phyloP scores from a whole-genome alignment of 2,329 filamentous ascomycete species.

The Juglanconis oblonga region DNA sequence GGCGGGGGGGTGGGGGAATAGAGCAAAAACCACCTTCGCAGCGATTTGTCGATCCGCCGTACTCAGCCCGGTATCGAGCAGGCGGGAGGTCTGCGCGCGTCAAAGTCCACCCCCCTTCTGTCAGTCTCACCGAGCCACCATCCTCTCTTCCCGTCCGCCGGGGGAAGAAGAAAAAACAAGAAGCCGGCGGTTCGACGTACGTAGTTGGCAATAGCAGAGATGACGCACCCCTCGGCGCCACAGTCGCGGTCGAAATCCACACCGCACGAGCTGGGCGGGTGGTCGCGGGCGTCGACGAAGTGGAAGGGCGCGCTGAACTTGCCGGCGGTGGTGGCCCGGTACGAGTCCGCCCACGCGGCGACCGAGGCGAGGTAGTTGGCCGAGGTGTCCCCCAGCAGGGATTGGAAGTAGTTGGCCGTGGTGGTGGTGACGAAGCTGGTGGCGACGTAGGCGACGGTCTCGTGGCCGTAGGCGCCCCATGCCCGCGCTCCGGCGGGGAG shows the following conservation, averaged over 20 bases:
- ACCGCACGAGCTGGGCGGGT: slow-evolving; percentile 44
- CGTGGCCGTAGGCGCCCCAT: slow-evolving; percentile 47
- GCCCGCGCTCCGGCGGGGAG: slow-evolving; percentile 21
- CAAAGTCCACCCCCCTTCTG: neutral
- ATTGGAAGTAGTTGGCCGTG: slow-evolving; percentile 41
- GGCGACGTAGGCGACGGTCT: slow-evolving; percentile 52
- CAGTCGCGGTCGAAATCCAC: slow-evolving; percentile 43
- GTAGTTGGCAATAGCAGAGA: slow-evolving; percentile 39
- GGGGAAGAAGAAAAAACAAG: too few relatives aligned
- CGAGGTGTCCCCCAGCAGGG: slow-evolving; percentile 41
- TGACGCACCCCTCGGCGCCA: slow-evolving; percentile 40
- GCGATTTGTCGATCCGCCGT: slow-evolving; percentile 31
- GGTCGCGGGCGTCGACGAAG: slow-evolving; percentile 53
- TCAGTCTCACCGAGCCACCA: neutral
- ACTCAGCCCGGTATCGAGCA: slow-evolving; percentile 26
- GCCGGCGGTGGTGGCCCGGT: slow-evolving; percentile 43
- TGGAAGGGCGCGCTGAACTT: slow-evolving; percentile 44
- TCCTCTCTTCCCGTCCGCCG: neutral
- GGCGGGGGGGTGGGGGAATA: neutral
- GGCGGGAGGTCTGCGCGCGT: slow-evolving; percentile 22
- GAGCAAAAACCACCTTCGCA: slow-evolving; percentile 34
- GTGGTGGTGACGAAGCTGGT: slow-evolving; percentile 42
- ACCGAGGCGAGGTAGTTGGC: slow-evolving; percentile 46
- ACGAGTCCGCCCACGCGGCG: slow-evolving; percentile 49
- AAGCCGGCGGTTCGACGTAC: too few relatives aligned